These are phyloP conservation scores for Aureobasidium sp. DNA, from an alignment of 2,329 filamentous ascomycete species.

Conservation along the genomic window DNA sequence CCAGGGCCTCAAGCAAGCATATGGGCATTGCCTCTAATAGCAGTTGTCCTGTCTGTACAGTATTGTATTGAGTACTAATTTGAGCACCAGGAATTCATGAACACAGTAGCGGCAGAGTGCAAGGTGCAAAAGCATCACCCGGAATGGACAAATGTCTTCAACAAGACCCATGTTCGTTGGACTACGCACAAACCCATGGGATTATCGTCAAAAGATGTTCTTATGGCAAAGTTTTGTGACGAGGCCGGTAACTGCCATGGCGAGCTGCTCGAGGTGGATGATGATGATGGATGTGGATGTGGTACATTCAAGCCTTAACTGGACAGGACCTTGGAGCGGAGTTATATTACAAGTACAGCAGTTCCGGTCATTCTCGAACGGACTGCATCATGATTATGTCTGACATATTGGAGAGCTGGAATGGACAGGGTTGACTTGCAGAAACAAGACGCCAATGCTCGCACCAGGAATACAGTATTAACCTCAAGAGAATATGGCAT, in stretches of 20 bases:
- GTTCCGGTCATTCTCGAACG: not conserved
- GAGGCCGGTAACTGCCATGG: constrained; percentile 26
- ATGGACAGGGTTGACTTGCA: not conserved
- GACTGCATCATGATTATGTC: not conserved
- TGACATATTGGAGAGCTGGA: not conserved
- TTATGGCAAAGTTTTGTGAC: constrained; percentile 58
- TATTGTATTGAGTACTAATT: not conserved
- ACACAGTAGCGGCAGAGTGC: constrained; percentile 60
- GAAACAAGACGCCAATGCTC: constrained; percentile 6
- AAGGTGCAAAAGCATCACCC: constrained; percentile 64
- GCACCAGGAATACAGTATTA: constrained; percentile 7
- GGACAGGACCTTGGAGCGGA: not conserved
- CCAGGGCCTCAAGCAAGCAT: not conserved
- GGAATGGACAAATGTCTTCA: constrained; percentile 72
- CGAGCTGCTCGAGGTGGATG: constrained; percentile 18
- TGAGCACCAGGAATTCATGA: constrained; percentile 62
- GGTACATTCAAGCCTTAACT: constrained; percentile 18
- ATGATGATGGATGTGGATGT: constrained; percentile 14
- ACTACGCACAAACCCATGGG: constrained; percentile 63
- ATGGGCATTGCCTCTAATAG: not conserved
- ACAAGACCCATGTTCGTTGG: constrained; percentile 64
- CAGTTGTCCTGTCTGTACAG: not conserved
- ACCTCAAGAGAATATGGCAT: constrained; percentile 5
- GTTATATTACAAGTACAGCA: not conserved
- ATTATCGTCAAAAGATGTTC: constrained; percentile 56